Base-by-base conservation (phyloP, 2,329 filamentous ascomycete species). In the Exophiala xenobiotica region DNA sequence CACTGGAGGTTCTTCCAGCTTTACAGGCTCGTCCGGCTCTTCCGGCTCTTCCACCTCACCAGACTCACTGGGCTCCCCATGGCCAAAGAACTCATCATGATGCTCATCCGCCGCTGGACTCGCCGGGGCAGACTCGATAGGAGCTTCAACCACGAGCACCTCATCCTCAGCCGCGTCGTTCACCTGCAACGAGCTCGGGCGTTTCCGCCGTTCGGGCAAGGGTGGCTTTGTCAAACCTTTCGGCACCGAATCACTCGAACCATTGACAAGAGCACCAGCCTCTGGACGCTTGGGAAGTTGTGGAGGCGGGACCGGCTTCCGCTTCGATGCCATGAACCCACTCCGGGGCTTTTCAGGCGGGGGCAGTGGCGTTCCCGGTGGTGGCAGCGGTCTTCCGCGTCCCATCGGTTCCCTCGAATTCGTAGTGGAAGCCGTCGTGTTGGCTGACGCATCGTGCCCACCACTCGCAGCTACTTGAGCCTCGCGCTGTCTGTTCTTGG, bases 331-430 rank as follows among this genome's bases (percentile, higher is more conserved):
- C 22, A 75, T 75, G 52, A 76, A 79, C 12, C 78, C 79, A 38
- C 79, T 78, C 63, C 80, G 78, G 51, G 75, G 79, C 47, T 76
- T 80, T 27, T 83, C 81, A 1, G 85, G 86, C 35, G 76, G 81
- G 1, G 90, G 90, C 1, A 95, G 76, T 3, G 90, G 90, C 38
- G 80, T 84, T 2, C 90, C 90, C 2, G 87, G 88, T 6, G 90
- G 89, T 40, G 89, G 90, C 14, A 95, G 74, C 1, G 90, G 90
- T 61, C 87, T 85, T 0, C 90, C 90, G 31, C 90, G 80, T 1
- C 90, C 90, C 74, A 95, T 90, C 1, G 90, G 90, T 61, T 88
- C 81, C 58, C 71, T 79, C 59, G 70, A 82, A 67, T n/a, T n/a
- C n/a, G 54, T 81, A 39, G 67, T 68, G 6, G 70, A 65, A 52